Percentiles rank a stretch among this genome's conserved stretches.
These are phyloP conservation scores for Coemansia sp. DNA, from an alignment of 192 early-diverging fungal genomes.

Conservation along the genomic window DNA sequence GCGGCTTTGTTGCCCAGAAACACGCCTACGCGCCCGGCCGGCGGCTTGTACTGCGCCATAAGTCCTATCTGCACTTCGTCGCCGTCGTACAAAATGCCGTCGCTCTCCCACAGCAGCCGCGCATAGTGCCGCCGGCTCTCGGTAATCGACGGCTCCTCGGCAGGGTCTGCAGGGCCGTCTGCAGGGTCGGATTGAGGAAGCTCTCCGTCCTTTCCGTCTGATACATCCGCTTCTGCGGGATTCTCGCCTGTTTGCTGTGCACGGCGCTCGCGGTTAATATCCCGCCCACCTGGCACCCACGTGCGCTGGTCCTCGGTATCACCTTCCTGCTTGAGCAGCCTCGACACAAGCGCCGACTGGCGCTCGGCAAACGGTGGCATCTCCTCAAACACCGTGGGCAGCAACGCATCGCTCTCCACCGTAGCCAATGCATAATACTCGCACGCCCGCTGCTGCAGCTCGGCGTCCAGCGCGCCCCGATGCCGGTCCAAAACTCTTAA, in stretches of 20 bases:
- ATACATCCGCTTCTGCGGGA: not conserved
- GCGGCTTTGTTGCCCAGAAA: conserved; percentile 90
- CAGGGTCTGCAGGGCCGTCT: conserved; percentile 11
- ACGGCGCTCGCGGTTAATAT: conserved; percentile 66
- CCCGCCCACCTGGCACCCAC: conserved; percentile 89
- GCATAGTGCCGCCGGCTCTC: conserved; percentile 57
- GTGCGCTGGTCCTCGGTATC: conserved; percentile 96
- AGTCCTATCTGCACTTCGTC: conserved; percentile 84
- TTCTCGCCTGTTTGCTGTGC: not conserved
- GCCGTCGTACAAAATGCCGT: conserved; percentile 94
- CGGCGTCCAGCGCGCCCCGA: conserved; percentile 85
- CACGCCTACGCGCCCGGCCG: conserved; percentile 84
- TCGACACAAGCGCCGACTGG: conserved; percentile 82
- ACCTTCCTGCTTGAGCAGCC: conserved; percentile 79
- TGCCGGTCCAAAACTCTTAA: conserved; percentile 84
- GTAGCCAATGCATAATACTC: conserved; percentile 91
- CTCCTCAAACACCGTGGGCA: conserved; percentile 94
- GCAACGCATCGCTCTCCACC: conserved; percentile 79
- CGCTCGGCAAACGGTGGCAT: conserved; percentile 98
- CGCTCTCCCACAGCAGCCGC: conserved; percentile 64
- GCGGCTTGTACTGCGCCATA: conserved; percentile 90
- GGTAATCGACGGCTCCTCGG: conserved; percentile 19
- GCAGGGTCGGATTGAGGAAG: not conserved
- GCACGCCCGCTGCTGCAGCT: conserved; percentile 95
- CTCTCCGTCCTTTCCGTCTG: not conserved